Base-by-base conservation (phyloP, 768 basidiomycete genomes). In the Exsudoporus frostii region DNA sequence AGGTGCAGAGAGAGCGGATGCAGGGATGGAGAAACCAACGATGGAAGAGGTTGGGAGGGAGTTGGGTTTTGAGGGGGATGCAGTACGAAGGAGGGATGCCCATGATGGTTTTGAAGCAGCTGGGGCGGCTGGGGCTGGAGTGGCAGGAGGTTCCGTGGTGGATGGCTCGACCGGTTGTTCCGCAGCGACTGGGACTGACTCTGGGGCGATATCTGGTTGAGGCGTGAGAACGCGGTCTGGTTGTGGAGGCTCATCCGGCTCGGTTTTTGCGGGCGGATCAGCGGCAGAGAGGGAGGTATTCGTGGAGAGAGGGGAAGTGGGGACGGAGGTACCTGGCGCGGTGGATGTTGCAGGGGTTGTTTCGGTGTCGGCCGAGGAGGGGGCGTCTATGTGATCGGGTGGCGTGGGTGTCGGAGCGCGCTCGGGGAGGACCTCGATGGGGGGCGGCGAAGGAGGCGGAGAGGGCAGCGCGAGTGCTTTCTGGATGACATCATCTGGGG, bases 11-110 rank as follows among this genome's bases (percentile, higher is more conserved):
- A 69, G 36, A 6, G 66, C 58, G 2, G 76, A 67, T 9, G 81
- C 86, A 3, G 88, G 81, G 57, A 90, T 75, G 40, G 88, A 92
- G 64, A 90, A 79, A 5, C 88, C 88, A 13, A 89, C 79, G 45
- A 90, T 78, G 45, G 81, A 79, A 9, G 88, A 91, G 0, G 80
- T 84, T 2, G 87, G 88, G 15, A 90, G 80, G 4, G 79, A 65
- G 51, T 76, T 79, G 40, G 69, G 61, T 73, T 75, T 61, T 4
- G 76, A 68, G 0, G 75, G 60, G 0, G 79, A 68, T 1, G 73
- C 56, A 2, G 73, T 55, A 45, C 79, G 79, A 34, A 91, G 74
- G 32, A 92, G 81, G 14, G 86, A 86, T 0, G 89, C 88, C 84
- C 85, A 92, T 2, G 85, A 86, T 1, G 49, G 53, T 66, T 84